phyloP scores from a whole-genome alignment of 208 protist genomes.

The Tritrichomonas musculus region DNA sequence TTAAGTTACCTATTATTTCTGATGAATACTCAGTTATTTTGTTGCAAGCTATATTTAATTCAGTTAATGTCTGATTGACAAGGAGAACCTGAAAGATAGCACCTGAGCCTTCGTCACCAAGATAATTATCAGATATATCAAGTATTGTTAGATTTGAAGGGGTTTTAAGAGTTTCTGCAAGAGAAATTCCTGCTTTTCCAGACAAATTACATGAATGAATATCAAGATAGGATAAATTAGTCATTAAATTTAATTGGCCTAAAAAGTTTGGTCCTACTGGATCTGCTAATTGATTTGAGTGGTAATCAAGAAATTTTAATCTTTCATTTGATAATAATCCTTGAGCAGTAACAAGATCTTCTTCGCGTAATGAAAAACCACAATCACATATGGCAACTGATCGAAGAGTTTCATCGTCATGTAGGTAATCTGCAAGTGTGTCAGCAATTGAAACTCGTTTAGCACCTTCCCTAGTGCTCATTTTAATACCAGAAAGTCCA shows the following conservation, averaged over 20 bases:
- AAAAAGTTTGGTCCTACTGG: neutral
- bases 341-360: neutral
- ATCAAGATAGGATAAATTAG: neutral
- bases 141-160: neutral
- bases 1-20: neutral
- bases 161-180: neutral
- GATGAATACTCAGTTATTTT: neutral
- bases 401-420: neutral
- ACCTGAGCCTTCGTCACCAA: neutral
- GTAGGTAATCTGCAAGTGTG: neutral
- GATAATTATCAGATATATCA: neutral
- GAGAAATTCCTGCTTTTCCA: neutral
- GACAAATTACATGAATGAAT: neutral
- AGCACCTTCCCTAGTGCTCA: neutral
- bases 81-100: neutral
- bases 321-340: neutral
- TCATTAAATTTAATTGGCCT: neutral
- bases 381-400: neutral
- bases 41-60: neutral
- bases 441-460: neutral
- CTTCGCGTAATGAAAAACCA: neutral
- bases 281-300: neutral
- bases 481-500: neutral
- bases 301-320: neutral
- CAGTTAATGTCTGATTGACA: neutral